Base-by-base conservation (phyloP, 495 filamentous ascomycete species). In the Penicillium alfredii region DNA sequence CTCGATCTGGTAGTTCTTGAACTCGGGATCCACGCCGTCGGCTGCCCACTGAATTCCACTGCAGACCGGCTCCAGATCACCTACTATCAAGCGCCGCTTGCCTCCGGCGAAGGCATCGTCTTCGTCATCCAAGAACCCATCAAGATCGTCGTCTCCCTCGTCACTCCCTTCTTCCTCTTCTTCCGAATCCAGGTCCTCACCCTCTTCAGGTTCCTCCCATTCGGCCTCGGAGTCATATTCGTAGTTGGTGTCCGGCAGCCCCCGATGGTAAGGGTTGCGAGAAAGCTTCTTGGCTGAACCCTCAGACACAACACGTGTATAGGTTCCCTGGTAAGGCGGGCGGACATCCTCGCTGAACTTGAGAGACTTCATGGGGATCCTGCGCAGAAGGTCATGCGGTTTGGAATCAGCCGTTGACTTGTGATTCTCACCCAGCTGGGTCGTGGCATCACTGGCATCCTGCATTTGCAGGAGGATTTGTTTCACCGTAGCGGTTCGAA, bases 151-250 rank as follows among this genome's bases (percentile, higher is more conserved):
- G 1, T 72, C 72, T 0, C 65, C 71, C 7, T 73, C 72, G 6
- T 73, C 70, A 30, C 66, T 70, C 5, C 35, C 59, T n/a, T 68
- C 65, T 5, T 95, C 90, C 27, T 93, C 88, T 13, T 84, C 84
- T 35, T 89, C 82, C 0, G 79, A 83, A 38, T 77, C 76, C 4
- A 86, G 58, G 27, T 88, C 81, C 47, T 88, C 85, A 32, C 81
- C 86, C 51, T 92, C 86, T 33, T 84, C 84, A 2, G 78, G 76
- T 48, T 82, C 80, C 44, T 87, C 82, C 87, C 92, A 98, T 61
- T 96, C 93, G 0, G 83, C 89, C 56, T 99, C 92, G 0, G 89
- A 96, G 51, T 97, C 92, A 49, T 96, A 95, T 43, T 92, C 88
- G 56, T 99, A 97, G 51, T 93, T 70, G n/a, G 79, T 71, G 3